A percentile compares a stretch with the other conserved stretches of the same genome.
Conservation (phyloP, 1,284 basidiomycete species). For the Austropuccinia psidii region DNA sequence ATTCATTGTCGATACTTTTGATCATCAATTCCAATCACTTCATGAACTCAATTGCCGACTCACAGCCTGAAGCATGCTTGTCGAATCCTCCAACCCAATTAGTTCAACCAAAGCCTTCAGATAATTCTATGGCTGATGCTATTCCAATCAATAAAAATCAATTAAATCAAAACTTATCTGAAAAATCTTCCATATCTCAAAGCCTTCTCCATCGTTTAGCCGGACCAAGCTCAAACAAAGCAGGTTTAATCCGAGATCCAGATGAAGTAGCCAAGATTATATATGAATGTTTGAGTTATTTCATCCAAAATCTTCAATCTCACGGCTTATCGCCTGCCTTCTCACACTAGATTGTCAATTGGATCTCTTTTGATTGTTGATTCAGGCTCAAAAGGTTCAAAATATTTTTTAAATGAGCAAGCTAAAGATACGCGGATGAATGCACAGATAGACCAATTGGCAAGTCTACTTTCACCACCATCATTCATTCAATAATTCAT, state of each 20-base stretch:
- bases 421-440: slow-evolving; percentile 43
- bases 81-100: too few relatives aligned
- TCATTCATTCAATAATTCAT: too few relatives aligned
- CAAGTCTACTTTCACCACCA: neutral
- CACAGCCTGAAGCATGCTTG: too few relatives aligned
- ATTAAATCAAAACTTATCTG: too few relatives aligned
- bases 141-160: too few relatives aligned
- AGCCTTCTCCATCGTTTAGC: slow-evolving; percentile 6
- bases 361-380: too few relatives aligned
- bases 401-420: slow-evolving; percentile 46
- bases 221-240: slow-evolving; percentile 44
- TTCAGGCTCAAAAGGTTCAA: slow-evolving; percentile 44
- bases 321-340: neutral
- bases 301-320: neutral
- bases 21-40: too few relatives aligned
- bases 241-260: slow-evolving; percentile 44
- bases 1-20: too few relatives aligned
- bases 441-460: slow-evolving; percentile 39
- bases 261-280: slow-evolving; percentile 38
- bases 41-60: too few relatives aligned
- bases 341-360: too few relatives aligned
- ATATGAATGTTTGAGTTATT: neutral
- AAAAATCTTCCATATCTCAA: neutral
- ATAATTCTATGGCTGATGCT: too few relatives aligned
- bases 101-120: too few relatives aligned